Conservation (phyloP, 1,284 basidiomycete species). For the Trametes versicolor region DNA sequence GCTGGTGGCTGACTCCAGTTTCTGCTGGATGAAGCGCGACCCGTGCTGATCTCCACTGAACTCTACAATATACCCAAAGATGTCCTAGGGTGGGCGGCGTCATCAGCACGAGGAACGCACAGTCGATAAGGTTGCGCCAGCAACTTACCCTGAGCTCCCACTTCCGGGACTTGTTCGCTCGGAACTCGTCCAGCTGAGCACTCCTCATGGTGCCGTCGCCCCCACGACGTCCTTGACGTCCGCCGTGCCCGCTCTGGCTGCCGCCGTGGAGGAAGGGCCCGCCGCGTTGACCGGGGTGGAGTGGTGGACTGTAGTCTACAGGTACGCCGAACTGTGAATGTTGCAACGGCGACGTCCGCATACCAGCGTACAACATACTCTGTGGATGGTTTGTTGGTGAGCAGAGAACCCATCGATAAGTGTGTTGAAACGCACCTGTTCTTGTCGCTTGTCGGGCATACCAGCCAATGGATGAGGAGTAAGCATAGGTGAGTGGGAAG, state of each 20-base stretch:
- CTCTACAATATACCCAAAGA: conserved; percentile 89
- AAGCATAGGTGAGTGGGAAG: conserved; percentile 61
- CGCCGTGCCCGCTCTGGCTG: conserved; percentile 42
- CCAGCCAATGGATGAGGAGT: conserved; percentile 54
- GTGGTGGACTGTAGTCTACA: conserved; percentile 59
- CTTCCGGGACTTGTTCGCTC: conserved; percentile 78
- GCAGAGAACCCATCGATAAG: not conserved
- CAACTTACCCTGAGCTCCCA: conserved; percentile 81
- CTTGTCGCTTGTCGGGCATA: conserved; percentile 66
- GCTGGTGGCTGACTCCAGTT: conserved; percentile 77
- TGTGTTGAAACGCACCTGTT: conserved; percentile 56
- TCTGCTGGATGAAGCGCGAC: conserved; percentile 90
- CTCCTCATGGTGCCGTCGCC: conserved; percentile 67
- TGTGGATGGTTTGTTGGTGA: conserved; percentile 39
- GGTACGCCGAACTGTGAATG: conserved; percentile 52
- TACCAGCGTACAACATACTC: conserved; percentile 51
- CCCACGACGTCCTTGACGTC: conserved; percentile 40
- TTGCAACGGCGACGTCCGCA: conserved; percentile 54
- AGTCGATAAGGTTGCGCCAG: conserved; percentile 27
- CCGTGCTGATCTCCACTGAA: conserved; percentile 96
- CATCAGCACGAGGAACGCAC: conserved; percentile 26
- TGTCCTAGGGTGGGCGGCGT: conserved; percentile 68
- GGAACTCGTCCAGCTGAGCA: conserved; percentile 85
- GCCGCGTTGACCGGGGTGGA: conserved; percentile 50
- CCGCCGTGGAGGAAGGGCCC: conserved; percentile 50